phyloP scores from a whole-genome alignment of 2,329 filamentous ascomycete species.

The Leptographium flavum region DNA sequence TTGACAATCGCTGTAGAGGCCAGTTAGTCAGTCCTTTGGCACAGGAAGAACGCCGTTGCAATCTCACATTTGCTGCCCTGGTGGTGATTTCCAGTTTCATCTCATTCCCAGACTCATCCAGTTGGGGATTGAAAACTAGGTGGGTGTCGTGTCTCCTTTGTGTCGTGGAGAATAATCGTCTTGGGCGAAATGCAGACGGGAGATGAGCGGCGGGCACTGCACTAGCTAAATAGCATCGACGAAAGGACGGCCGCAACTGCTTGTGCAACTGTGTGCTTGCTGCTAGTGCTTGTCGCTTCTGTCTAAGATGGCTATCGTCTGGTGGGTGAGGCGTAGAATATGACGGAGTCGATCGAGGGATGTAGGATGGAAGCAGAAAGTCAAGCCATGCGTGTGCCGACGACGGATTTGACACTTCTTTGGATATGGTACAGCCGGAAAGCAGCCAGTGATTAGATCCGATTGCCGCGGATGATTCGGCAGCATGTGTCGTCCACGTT shows the following conservation, averaged over 20 bases:
- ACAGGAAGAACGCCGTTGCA: background rate
- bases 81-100: slow-evolving; percentile 75
- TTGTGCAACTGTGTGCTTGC: background rate
- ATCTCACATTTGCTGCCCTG: slow-evolving; percentile 58
- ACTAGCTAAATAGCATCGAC: background rate
- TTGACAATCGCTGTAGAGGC: slow-evolving; percentile 45
- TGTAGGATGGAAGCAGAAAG: background rate
- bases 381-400: background rate
- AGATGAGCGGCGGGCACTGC: background rate
- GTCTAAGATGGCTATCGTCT: background rate
- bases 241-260: background rate
- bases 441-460: background rate
- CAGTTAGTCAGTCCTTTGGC: background rate
- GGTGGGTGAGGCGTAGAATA: background rate
- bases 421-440: background rate
- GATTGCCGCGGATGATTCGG: background rate
- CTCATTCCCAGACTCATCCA: slow-evolving; percentile 70
- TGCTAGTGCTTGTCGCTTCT: too few species aligned
- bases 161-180: slow-evolving; percentile 23
- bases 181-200: background rate
- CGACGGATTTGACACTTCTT: background rate
- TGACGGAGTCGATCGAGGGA: background rate
- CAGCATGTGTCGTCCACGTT: background rate
- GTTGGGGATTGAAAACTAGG: slow-evolving; percentile 54
- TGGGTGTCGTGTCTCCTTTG: slow-evolving; percentile 25